Conservation (phyloP, 345 rosid genomes). For the Gossypium anomalum region DNA sequence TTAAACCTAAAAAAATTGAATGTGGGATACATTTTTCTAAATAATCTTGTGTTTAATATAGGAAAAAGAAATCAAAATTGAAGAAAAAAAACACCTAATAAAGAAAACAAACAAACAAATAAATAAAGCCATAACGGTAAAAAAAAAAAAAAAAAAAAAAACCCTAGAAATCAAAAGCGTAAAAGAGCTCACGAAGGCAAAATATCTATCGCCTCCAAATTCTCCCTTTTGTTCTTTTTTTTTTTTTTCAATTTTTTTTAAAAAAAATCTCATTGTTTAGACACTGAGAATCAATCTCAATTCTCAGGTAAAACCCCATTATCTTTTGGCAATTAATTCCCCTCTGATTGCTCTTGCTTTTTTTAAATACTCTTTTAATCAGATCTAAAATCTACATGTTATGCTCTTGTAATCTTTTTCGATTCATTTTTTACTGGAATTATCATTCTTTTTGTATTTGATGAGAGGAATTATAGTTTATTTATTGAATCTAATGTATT, state of each 20-base stretch:
- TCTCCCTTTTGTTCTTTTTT: neutral
- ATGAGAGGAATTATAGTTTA: neutral
- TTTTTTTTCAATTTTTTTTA: no score
- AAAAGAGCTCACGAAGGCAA: neutral
- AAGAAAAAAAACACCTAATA: no score
- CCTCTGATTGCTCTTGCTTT: neutral
- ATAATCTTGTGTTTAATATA: no score
- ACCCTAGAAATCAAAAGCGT: constrained; percentile 15
- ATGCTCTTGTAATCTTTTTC: neutral
- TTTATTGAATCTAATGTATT: neutral
- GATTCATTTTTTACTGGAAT: neutral
- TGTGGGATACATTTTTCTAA: no score
- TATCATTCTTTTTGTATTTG: neutral
- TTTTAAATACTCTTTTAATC: neutral
- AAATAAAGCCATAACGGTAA: neutral
- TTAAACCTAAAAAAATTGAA: no score
- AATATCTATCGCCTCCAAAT: neutral
- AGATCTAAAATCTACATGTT: constrained; percentile 10
- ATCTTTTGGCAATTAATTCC: neutral
- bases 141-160: neutral
- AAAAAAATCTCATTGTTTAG: neutral
- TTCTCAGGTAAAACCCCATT: neutral
- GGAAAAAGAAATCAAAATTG: no score
- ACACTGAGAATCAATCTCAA: neutral
- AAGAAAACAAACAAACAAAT: no score